Evolutionary conservation across 148 eudicot species (phyloP).

Genomic region (Vaccinium macrocarpon): DNA sequence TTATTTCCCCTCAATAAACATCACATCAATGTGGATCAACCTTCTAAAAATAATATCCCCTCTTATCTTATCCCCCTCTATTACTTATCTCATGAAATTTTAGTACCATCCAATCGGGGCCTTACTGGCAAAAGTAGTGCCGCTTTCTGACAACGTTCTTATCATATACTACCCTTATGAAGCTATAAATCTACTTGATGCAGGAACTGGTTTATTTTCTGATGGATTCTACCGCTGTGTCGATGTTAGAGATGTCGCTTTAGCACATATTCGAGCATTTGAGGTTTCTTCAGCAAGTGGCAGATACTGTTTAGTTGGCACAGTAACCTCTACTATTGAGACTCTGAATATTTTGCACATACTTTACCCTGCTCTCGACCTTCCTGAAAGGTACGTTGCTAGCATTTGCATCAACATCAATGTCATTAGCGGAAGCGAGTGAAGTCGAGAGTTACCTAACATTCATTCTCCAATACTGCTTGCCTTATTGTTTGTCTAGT

Average conservation of each 20-base stretch:
- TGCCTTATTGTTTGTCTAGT: not conserved
- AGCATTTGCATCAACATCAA: not conserved
- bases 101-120: too few species aligned
- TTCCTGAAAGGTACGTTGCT: constrained; percentile 37
- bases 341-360: constrained; percentile 28
- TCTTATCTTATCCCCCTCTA: too few species aligned
- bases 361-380: constrained; percentile 37
- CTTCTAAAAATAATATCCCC: too few species aligned
- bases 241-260: constrained; percentile 55
- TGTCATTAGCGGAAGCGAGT: not conserved
- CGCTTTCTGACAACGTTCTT: not conserved
- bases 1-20: too few species aligned
- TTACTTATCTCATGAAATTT: too few species aligned
- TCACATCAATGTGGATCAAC: too few species aligned
- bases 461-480: not conserved
- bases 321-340: constrained; percentile 23
- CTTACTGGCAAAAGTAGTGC: not conserved
- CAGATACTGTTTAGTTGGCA: constrained; percentile 50
- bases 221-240: constrained; percentile 29
- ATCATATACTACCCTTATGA: not conserved
- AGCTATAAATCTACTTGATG: not conserved
- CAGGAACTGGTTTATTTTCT: constrained; percentile 31
- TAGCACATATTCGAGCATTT: constrained; percentile 53
- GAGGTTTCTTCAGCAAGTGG: constrained; percentile 55
- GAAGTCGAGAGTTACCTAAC: not conserved